A percentile compares a stretch with the other conserved stretches of the same genome.
Evolutionary conservation across 805 yeast genomes (phyloP).

Genomic region (Candida lessepsii): DNA sequence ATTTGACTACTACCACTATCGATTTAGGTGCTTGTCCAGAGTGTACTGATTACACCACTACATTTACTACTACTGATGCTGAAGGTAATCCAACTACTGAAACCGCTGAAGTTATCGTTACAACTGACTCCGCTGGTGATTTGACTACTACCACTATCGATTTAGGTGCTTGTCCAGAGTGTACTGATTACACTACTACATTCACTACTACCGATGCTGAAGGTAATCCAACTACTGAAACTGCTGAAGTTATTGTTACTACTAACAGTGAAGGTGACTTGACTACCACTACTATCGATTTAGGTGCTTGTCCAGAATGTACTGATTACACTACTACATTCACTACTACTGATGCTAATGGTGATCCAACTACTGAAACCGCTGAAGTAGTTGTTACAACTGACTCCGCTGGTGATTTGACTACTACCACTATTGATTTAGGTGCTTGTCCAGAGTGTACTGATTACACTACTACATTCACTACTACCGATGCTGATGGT

Average conservation of each 20-base stretch:
- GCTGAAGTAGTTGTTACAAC: constrained; percentile 17
- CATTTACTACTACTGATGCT: constrained; percentile 11
- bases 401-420: constrained; percentile 12
- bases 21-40: constrained; percentile 10
- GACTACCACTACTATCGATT: constrained; percentile 13
- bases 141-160: constrained; percentile 14
- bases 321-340: constrained; percentile 17
- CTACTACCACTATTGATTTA: constrained; percentile 12
- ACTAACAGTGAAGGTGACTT: constrained; percentile 16
- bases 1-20: constrained; percentile 13
- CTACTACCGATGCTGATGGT: constrained; percentile 6
- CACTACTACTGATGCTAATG: constrained; percentile 14
- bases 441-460: constrained; percentile 6
- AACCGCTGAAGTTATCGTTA: constrained; percentile 17
- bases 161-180: constrained; percentile 10
- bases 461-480: constrained; percentile 16
- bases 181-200: constrained; percentile 17
- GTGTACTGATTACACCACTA: constrained; percentile 11
- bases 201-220: constrained; percentile 13
- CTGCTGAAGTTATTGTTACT: constrained; percentile 16
- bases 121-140: constrained; percentile 18
- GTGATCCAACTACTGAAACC: constrained; percentile 14
- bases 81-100: constrained; percentile 11
- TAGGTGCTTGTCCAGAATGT: constrained; percentile 10
- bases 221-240: constrained; percentile 12